Evolutionary conservation across 2,329 filamentous ascomycete species (phyloP).

Genomic region (Amylocarpus encephaloides): DNA sequence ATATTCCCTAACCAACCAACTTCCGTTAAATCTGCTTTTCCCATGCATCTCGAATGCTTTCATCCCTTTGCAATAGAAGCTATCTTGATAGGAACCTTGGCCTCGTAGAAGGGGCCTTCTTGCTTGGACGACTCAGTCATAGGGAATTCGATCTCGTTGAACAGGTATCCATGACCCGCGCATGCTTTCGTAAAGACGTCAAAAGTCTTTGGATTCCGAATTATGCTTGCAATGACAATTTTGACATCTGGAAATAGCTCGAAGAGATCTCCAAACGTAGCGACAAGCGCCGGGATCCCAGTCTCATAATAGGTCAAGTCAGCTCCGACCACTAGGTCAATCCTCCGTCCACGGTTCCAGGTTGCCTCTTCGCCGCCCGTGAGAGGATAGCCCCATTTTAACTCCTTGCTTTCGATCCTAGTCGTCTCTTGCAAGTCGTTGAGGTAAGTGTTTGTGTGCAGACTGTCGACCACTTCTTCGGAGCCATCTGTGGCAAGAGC

Average conservation of each 20-base stretch:
- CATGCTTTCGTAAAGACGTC: constrained; percentile 56
- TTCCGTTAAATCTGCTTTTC: no score
- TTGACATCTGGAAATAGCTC: constrained; percentile 47
- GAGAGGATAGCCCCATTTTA: constrained; percentile 37
- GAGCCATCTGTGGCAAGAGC: constrained; percentile 70
- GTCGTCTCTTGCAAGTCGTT: constrained; percentile 54
- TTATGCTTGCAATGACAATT: constrained; percentile 62
- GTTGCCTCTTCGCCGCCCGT: constrained; percentile 34
- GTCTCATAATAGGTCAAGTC: constrained; percentile 71
- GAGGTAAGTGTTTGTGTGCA: constrained; percentile 62
- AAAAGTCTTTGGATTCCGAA: constrained; percentile 66
- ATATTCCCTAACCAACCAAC: no score
- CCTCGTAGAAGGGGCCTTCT: constrained; percentile 58
- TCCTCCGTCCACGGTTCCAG: constrained; percentile 36
- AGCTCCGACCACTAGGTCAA: constrained; percentile 64
- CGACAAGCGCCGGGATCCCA: constrained; percentile 56
- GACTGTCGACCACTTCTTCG: constrained; percentile 60
- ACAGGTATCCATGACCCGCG: constrained; percentile 32
- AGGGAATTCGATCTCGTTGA: constrained; percentile 39
- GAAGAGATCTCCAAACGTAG: constrained; percentile 58
- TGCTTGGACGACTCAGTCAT: constrained; percentile 39
- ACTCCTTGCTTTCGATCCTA: constrained; percentile 50
- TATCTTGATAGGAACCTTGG: constrained; percentile 53
- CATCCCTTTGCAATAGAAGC: constrained; percentile 35
- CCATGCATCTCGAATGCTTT: no score